Conservation (phyloP, 208 protist genomes). For the Trypanosoma melophagium region DNA sequence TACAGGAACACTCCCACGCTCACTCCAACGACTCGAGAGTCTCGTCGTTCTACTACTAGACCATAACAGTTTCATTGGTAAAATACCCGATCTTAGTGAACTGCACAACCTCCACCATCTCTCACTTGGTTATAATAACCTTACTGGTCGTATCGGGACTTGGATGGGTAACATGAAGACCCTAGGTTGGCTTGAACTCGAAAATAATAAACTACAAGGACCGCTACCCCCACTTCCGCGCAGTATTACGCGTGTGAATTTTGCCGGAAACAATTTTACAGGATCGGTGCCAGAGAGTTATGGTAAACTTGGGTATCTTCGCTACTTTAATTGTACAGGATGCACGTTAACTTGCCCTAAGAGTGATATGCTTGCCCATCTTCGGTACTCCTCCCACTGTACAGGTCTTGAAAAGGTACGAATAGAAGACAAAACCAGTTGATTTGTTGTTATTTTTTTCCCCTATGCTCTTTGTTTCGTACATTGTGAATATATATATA, state of each 20-base stretch:
- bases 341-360: constrained; percentile 20
- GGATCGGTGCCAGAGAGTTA: constrained; percentile 19
- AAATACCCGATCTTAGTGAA: constrained; percentile 18
- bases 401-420: constrained; percentile 1
- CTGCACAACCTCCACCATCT: constrained; percentile 17
- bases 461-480: constrained; percentile 1
- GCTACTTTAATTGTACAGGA: constrained; percentile 30
- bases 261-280: constrained; percentile 14
- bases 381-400: constrained; percentile 29
- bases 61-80: constrained; percentile 23
- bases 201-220: constrained; percentile 20
- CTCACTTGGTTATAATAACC: constrained; percentile 21
- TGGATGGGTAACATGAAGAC: constrained; percentile 18
- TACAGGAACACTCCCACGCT: constrained; percentile 9
- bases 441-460: constrained; percentile 18
- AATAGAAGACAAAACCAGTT: neutral
- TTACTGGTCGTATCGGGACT: constrained; percentile 7
- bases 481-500: too few relatives aligned
- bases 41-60: constrained; percentile 21
- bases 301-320: constrained; percentile 13
- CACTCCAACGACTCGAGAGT: constrained; percentile 1
- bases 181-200: constrained; percentile 17
- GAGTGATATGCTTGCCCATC: constrained; percentile 16
- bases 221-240: constrained; percentile 20
- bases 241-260: constrained; percentile 20